Evolutionary conservation across 768 basidiomycete species (phyloP).

Genomic region (Termitomyces sp.): DNA sequence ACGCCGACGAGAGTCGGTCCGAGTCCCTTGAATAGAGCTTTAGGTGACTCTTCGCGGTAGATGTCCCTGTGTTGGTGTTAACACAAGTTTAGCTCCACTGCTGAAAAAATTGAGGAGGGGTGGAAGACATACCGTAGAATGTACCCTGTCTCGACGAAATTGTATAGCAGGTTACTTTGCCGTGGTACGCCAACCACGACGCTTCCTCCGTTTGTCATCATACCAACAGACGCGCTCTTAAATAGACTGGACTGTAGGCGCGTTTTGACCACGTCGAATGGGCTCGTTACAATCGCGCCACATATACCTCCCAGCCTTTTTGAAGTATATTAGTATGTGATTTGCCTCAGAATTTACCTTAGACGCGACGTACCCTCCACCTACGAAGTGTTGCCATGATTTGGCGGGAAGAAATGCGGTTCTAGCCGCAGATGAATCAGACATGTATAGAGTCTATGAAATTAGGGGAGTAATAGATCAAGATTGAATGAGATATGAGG

Average conservation of each 20-base stretch:
- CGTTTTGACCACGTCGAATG: too few species aligned
- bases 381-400: constrained; percentile 81
- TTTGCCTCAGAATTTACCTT: background rate
- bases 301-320: too few species aligned
- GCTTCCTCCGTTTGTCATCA: too few species aligned
- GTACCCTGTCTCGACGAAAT: background rate
- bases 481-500: background rate
- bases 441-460: constrained; percentile 7
- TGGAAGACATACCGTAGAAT: constrained; percentile 58
- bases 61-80: constrained; percentile 69
- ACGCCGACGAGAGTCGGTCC: constrained; percentile 93
- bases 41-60: constrained; percentile 80
- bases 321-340: background rate
- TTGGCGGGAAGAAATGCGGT: constrained; percentile 52
- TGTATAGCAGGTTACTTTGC: too few species aligned
- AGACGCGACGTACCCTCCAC: constrained; percentile 65
- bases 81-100: background rate
- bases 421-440: constrained; percentile 24
- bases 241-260: too few species aligned
- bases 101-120: background rate
- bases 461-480: background rate
- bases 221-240: too few species aligned
- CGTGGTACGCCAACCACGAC: too few species aligned
- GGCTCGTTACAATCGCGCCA: too few species aligned
- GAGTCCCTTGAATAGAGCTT: constrained; percentile 90